phyloP scores from a whole-genome alignment of 805 yeast species.

The Schwanniomyces sp. region DNA sequence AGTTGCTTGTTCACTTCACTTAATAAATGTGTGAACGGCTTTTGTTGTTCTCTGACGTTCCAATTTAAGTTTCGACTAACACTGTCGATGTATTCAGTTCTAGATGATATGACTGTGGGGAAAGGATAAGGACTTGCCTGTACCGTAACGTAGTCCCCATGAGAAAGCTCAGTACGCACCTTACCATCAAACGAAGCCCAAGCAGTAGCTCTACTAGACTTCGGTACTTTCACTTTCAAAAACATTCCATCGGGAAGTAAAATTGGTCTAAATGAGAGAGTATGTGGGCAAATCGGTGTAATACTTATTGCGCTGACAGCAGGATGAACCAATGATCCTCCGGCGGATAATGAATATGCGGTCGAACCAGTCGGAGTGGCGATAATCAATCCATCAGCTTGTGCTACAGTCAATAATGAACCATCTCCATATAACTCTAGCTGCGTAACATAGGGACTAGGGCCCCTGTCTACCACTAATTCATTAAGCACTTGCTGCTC shows the following conservation, averaged over 20 bases:
- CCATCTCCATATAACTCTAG: conserved; percentile 89
- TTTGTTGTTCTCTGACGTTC: conserved; percentile 89
- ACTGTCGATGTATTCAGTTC: conserved; percentile 78
- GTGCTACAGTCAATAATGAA: conserved; percentile 80
- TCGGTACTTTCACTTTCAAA: conserved; percentile 77
- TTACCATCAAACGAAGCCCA: conserved; percentile 98
- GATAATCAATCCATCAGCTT: conserved; percentile 89
- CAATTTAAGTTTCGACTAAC: conserved; percentile 87
- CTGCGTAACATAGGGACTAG: conserved; percentile 88
- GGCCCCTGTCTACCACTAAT: conserved; percentile 89
- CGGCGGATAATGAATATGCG: conserved; percentile 92
- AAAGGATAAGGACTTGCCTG: conserved; percentile 89
- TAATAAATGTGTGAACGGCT: conserved; percentile 50
- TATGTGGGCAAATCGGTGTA: conserved; percentile 96
- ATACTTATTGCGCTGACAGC: conserved; percentile 89
- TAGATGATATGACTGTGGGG: conserved; percentile 81
- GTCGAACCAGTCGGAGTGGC: conserved; percentile 98
- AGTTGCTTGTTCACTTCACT: conserved; percentile 51
- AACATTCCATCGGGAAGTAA: conserved; percentile 91
- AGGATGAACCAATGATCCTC: conserved; percentile 93
- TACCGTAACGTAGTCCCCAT: conserved; percentile 84
- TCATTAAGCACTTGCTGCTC: conserved; percentile 86
- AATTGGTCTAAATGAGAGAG: conserved; percentile 89
- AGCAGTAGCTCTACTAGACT: conserved; percentile 79
- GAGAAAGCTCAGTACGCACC: conserved; percentile 72